Evolutionary conservation across 306 rosid genomes (phyloP).

Genomic region (Rosa persica): DNA sequence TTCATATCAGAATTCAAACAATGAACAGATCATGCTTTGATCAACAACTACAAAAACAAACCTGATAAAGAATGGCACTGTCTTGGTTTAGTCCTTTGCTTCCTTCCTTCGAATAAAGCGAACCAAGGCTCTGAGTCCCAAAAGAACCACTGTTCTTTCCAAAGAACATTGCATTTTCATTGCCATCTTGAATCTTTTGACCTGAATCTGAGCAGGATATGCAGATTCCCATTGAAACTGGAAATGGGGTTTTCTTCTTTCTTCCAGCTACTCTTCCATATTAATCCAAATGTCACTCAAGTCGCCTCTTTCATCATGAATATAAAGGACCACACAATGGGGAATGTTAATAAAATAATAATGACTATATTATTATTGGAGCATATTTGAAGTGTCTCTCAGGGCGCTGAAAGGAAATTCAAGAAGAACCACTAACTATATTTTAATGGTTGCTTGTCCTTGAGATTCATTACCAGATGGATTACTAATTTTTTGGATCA

Average conservation of each 20-base stretch:
- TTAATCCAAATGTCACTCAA: neutral
- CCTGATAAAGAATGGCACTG: constrained; percentile 63
- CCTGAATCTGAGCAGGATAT: constrained; percentile 50
- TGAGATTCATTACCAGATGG: constrained; percentile 22
- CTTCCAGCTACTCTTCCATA: neutral
- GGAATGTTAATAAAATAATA: constrained; percentile 7
- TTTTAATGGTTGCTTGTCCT: constrained; percentile 31
- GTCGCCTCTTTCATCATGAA: neutral
- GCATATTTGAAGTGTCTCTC: constrained; percentile 17
- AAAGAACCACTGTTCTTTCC: constrained; percentile 18
- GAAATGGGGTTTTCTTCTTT: neutral
- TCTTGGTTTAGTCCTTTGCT: constrained; percentile 76
- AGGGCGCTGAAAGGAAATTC: constrained; percentile 24
- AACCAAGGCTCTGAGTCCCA: constrained; percentile 29
- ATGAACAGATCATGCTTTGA: neutral
- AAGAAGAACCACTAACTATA: constrained; percentile 25
- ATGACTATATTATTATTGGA: constrained; percentile 7
- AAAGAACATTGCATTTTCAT: constrained; percentile 33
- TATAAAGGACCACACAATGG: constrained; percentile 20
- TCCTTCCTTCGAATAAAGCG: constrained; percentile 58
- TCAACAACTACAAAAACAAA: constrained; percentile 9
- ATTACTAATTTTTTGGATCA: neutral
- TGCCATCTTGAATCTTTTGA: constrained; percentile 41
- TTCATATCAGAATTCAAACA: neutral
- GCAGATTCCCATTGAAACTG: constrained; percentile 65